Base-by-base conservation (phyloP, 176 grass and related monocot genomes). In the Leersia perrieri region DNA sequence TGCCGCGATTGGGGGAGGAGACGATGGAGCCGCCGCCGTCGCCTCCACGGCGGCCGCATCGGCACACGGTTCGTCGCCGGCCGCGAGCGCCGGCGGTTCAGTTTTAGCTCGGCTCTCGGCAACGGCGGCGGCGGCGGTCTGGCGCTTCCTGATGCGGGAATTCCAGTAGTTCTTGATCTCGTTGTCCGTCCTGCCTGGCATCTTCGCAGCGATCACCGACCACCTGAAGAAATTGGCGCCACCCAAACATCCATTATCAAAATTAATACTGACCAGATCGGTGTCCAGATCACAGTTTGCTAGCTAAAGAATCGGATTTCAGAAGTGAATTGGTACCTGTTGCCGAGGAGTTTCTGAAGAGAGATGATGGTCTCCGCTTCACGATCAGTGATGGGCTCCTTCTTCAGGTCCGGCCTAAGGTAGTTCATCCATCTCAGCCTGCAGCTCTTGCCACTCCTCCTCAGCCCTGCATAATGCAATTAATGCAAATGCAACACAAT, bases 381-480 rank as follows among this genome's bases (percentile, higher is more conserved):
- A 12, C 33, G 80, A 66, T 86, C 78, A 39, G 90, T 80, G 68
- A 92, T 92, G 58, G 90, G 86, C 79, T 83, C 90, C 86, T 89
- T 89, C 85, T 85, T 91, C 9, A 90, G 88, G 40, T 82, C 85
- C 36, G 91, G 88, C 83, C 91, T 70, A 68, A 94, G 86, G 81
- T 94, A 94, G 80, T 94, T 94, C 86, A 94, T 94, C 91, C 91
- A 94, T 44, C 91, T 88, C 73, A 94, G 68, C 68, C 91, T 72
- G 86, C 91, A 94, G 82, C 91, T 94, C 82, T 94, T 94, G 83
- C 91, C 91, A 16, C 91, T 87, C 73, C 90, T 66, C 66, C 78
- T 77, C 45, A 89, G 13, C 31, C 90, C 79, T 60, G 47, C 11
- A 20, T 18, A 18, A n/a, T n/a, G n/a, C n/a, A n/a, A n/a, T n/a